Evolutionary conservation across 2,329 filamentous ascomycete species (phyloP).

Genomic region (Scedosporium dehoogii): DNA sequence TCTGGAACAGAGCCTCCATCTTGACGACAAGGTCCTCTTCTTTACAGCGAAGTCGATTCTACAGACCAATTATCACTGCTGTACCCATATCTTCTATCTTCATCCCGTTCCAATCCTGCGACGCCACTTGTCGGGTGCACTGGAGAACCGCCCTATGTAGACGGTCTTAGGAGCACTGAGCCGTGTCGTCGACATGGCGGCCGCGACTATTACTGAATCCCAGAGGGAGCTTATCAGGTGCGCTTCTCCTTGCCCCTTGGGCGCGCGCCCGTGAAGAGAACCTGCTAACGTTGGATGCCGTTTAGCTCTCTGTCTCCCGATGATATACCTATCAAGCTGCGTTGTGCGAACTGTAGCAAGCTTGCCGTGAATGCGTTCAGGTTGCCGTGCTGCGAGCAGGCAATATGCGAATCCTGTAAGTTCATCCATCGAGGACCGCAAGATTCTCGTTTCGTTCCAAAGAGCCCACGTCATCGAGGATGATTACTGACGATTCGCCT

Average conservation of each 20-base stretch:
- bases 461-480: not conserved
- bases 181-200: conserved; percentile 7
- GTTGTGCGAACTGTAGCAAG: conserved; percentile 88
- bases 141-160: not conserved
- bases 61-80: not conserved
- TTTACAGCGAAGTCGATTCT: not conserved
- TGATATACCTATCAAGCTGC: conserved; percentile 90
- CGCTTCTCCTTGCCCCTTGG: conserved; percentile 10
- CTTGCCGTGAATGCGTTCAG: conserved; percentile 85
- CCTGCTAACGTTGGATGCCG: conserved; percentile 2
- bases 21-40: not conserved
- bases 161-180: not conserved
- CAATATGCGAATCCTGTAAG: conserved; percentile 84
- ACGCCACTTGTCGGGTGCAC: not conserved
- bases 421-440: conserved; percentile 9
- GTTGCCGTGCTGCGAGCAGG: conserved; percentile 88
- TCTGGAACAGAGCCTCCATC: not conserved
- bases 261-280: conserved; percentile 1
- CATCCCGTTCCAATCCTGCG: not conserved
- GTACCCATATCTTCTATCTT: not conserved
- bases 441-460: not conserved
- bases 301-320: conserved; percentile 65
- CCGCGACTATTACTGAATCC: conserved; percentile 31
- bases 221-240: conserved; percentile 52
- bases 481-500: conserved; percentile 1